These are phyloP conservation scores for Zygosaccharomyces rouxii DNA, from an alignment of 805 yeast species.

Conservation along the genomic window DNA sequence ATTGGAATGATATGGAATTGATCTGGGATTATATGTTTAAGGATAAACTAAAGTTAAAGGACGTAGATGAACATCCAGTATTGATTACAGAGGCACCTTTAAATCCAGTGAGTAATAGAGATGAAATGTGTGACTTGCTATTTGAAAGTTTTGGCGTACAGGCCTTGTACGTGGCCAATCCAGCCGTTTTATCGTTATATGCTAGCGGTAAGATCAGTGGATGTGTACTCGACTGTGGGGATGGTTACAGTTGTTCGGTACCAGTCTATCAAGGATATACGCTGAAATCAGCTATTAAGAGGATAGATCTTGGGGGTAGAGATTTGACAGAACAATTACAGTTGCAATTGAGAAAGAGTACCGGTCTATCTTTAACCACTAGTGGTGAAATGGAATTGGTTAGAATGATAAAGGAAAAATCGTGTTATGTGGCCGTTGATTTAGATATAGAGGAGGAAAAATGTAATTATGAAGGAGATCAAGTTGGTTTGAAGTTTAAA, in stretches of 20 bases:
- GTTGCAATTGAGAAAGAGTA: constrained; percentile 54
- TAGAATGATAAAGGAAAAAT: constrained; percentile 67
- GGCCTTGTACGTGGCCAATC: constrained; percentile 93
- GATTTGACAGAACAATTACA: constrained; percentile 78
- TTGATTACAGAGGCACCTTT: constrained; percentile 86
- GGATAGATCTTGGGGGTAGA: constrained; percentile 81
- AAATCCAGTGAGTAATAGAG: constrained; percentile 81
- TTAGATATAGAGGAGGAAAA: constrained; percentile 50
- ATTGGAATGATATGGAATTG: constrained; percentile 85
- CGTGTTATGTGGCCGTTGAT: constrained; percentile 61
- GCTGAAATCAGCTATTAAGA: constrained; percentile 61
- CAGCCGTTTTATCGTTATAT: constrained; percentile 79
- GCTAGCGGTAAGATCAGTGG: constrained; percentile 92
- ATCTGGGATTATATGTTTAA: constrained; percentile 69
- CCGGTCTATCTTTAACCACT: constrained; percentile 62
- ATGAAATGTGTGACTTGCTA: constrained; percentile 87
- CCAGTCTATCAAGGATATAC: constrained; percentile 91
- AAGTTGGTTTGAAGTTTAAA: constrained; percentile 40
- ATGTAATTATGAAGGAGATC: constrained; percentile 19
- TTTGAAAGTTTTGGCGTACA: constrained; percentile 87
- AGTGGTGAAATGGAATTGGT: constrained; percentile 83
- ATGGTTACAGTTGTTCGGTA: constrained; percentile 83
- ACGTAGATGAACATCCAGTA: constrained; percentile 79
- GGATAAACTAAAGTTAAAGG: constrained; percentile 49
- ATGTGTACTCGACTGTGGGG: constrained; percentile 85